phyloP scores from a whole-genome alignment of 2,329 filamentous ascomycete genomes.

The Colletotrichum chrysophilum region DNA sequence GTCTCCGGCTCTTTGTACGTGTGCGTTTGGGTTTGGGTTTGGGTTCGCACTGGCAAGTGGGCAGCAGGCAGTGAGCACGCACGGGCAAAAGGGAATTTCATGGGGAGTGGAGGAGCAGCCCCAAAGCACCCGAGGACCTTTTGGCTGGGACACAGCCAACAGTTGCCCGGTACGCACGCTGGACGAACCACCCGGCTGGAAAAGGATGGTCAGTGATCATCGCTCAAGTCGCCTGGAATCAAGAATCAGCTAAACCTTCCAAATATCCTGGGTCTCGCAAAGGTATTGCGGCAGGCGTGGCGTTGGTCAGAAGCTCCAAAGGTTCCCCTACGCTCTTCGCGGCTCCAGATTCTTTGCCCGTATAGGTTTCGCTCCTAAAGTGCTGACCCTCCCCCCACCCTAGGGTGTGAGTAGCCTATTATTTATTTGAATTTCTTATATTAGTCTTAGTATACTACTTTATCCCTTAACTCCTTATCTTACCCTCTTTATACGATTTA shows the following conservation, averaged over 20 bases:
- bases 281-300: not conserved
- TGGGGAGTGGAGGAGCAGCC: not conserved
- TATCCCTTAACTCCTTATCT: too few relatives aligned
- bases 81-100: not conserved
- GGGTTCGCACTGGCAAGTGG: not conserved
- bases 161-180: not conserved
- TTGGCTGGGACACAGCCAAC: not conserved
- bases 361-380: not conserved
- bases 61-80: not conserved
- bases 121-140: not conserved
- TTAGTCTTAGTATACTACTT: too few relatives aligned
- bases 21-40: not conserved
- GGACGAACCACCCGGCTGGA: conserved; percentile 9
- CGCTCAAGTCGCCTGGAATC: not conserved
- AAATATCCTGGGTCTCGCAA: not conserved
- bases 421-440: too few relatives aligned
- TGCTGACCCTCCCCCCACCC: too few relatives aligned
- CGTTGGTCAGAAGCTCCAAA: not conserved
- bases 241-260: conserved; percentile 2
- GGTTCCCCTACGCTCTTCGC: not conserved
- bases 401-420: too few relatives aligned
- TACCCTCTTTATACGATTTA: too few relatives aligned
- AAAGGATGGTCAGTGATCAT: conserved; percentile 1
- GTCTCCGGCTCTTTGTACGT: conserved; percentile 6
- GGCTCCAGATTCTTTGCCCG: not conserved